Evolutionary conservation across 2,329 filamentous ascomycete genomes (phyloP).

Genomic region (Talaromyces sp.): DNA sequence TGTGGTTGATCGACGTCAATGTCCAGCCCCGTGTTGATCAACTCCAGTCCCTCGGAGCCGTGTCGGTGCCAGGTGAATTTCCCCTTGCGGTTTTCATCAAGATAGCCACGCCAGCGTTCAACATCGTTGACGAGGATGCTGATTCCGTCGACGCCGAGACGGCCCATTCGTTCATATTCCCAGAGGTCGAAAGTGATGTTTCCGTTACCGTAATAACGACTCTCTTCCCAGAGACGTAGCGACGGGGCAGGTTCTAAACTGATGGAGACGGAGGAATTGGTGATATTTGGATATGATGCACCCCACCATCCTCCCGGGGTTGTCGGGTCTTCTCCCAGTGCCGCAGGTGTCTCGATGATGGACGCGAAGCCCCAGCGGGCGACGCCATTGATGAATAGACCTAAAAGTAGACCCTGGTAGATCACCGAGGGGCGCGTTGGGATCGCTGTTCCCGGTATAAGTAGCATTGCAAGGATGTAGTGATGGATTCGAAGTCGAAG

Average conservation of each 20-base stretch:
- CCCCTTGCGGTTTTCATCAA: constrained; percentile 44
- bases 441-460: constrained; percentile 82
- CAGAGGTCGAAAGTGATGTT: constrained; percentile 45
- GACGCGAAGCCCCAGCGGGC: constrained; percentile 91
- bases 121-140: constrained; percentile 61
- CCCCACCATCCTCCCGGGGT: constrained; percentile 43
- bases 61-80: constrained; percentile 50
- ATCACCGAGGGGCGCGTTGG: constrained; percentile 79
- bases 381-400: constrained; percentile 89
- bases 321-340: constrained; percentile 53
- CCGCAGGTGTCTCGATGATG: constrained; percentile 74
- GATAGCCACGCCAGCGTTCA: constrained; percentile 55
- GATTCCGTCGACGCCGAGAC: constrained; percentile 50
- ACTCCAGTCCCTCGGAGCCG: constrained; percentile 36
- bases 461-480: constrained; percentile 81
- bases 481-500: constrained; percentile 88
- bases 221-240: constrained; percentile 11
- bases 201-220: constrained; percentile 35
- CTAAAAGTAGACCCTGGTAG: constrained; percentile 85
- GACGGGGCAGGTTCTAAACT: constrained; percentile 30
- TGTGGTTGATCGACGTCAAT: neutral
- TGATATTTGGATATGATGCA: constrained; percentile 51
- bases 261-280: constrained; percentile 39
- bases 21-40: constrained; percentile 14
- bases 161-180: constrained; percentile 34